phyloP scores from a whole-genome alignment of 208 protist genomes.

The Leishmania turanica region DNA sequence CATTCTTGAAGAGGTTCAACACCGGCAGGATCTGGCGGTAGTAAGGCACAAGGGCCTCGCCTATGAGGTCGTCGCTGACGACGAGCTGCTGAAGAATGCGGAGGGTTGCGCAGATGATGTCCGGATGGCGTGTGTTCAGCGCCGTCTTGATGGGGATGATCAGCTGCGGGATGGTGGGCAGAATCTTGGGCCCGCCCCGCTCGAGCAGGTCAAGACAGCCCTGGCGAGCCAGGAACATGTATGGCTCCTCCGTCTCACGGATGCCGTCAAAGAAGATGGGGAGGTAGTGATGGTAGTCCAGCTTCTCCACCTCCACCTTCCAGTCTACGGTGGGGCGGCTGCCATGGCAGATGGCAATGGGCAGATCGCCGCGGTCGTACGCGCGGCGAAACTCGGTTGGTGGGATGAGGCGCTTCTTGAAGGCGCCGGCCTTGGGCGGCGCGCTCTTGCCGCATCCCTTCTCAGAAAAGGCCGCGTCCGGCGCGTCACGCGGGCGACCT shows the following conservation, averaged over 20 bases:
- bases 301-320: constrained; percentile 98
- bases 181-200: constrained; percentile 95
- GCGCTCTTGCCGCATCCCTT: constrained; percentile 81
- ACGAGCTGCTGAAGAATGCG: constrained; percentile 98
- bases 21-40: constrained; percentile 99
- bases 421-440: constrained; percentile 89
- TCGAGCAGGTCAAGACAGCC: constrained; percentile 96
- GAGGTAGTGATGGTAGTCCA: constrained; percentile 99
- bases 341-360: constrained; percentile 95
- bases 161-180: constrained; percentile 98
- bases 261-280: constrained; percentile 99
- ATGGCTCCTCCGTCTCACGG: constrained; percentile 98
- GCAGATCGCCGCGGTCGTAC: constrained; percentile 99
- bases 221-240: constrained; percentile 97
- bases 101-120: constrained; percentile 97
- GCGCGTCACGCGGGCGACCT: constrained; percentile 65
- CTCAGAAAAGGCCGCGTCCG: constrained; percentile 74
- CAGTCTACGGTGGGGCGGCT: constrained; percentile 90
- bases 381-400: constrained; percentile 97
- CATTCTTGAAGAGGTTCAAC: constrained; percentile 98
- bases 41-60: constrained; percentile 99
- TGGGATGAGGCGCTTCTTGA: constrained; percentile 77
- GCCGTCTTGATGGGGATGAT: constrained; percentile 99
- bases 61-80: constrained; percentile 95
- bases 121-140: constrained; percentile 98